Percentiles rank a stretch among this genome's conserved stretches.
These are phyloP conservation scores for Flueggea neowawraea DNA, from an alignment of 441 rosid species.

Conservation along the genomic window DNA sequence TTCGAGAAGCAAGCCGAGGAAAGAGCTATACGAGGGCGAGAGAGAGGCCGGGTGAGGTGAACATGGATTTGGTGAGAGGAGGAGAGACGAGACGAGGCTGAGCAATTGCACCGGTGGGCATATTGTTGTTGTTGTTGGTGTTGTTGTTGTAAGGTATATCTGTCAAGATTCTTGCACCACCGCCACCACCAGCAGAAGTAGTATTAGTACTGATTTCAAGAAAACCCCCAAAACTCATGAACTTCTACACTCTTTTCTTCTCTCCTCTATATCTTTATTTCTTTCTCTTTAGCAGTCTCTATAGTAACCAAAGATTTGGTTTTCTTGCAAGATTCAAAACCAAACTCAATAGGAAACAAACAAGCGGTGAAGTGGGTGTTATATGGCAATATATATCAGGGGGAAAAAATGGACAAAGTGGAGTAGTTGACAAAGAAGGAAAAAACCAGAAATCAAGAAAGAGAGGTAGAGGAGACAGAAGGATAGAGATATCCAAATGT, in stretches of 20 bases:
- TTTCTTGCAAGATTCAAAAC: too few species aligned
- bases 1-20: not conserved
- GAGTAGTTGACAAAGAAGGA: not conserved
- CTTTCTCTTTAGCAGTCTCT: not conserved
- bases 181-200: constrained; percentile 27
- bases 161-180: constrained; percentile 61
- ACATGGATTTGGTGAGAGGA: constrained; percentile 49
- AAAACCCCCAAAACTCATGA: constrained; percentile 97
- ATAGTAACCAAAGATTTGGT: too few species aligned
- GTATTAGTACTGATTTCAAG: constrained; percentile 34
- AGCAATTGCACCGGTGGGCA: constrained; percentile 65
- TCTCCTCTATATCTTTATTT: not conserved
- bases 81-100: constrained; percentile 68
- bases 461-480: constrained; percentile 29
- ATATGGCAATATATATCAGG: not conserved
- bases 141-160: constrained; percentile 54
- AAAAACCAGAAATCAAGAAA: constrained; percentile 19
- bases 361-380: not conserved
- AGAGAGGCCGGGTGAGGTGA: constrained; percentile 76
- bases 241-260: constrained; percentile 11
- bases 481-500: constrained; percentile 40
- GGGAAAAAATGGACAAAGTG: not conserved
- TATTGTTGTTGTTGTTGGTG: constrained; percentile 37
- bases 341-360: not conserved
- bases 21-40: constrained; percentile 62